Evolutionary conservation across 345 rosid species (phyloP), one percentile per base, ranked within the genome.

Genomic region (Alliaria petiolata): DNA sequence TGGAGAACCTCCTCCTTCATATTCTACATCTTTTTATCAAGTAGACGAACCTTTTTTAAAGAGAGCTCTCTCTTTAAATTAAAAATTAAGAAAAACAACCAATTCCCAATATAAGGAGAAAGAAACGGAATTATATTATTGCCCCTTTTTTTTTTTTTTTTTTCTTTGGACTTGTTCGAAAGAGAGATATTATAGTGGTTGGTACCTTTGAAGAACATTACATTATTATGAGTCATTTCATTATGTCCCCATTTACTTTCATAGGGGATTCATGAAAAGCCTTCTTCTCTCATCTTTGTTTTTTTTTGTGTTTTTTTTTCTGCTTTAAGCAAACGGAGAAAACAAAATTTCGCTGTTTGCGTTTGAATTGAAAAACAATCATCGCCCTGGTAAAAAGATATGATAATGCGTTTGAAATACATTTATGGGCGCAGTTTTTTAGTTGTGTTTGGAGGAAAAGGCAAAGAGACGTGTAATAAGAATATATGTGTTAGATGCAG

Each of bases 1-100:
- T 74, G 66, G 66, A 57, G 5, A 65, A 49, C 53, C 78, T 28
- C 72, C 47, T 72, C 45, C 60, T 35, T 55, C 16, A 16, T 36
- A 25, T 10, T 40, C 43, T 10, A 51, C 47, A 39, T 51, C 25
- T 71, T 69, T 64, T 46, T n/a, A 28, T 46, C 65, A 73, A 73
- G 52, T 47, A 57, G 51, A 46, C 15, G 1, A 28, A 55, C 14
- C 13, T 64, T 28, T 54, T 19, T 45, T 2, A 17, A 61, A 72
- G 55, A 44, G 14, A 49, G 35, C 46, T 6, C 6, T 9, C 15
- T 14, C 77, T 65, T 64, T 65, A 46, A 56, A 26, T 46, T 55
- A 5, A 34, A 30, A 44, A 65, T 9, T 30, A 14, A 45, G 17
- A 20, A 55, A 28, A 8, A 59, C 4, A 34, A 8, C 57, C 44